These are phyloP conservation scores for Beauveria varroae DNA, from an alignment of 2,329 filamentous ascomycete genomes.

Conservation along the genomic window DNA sequence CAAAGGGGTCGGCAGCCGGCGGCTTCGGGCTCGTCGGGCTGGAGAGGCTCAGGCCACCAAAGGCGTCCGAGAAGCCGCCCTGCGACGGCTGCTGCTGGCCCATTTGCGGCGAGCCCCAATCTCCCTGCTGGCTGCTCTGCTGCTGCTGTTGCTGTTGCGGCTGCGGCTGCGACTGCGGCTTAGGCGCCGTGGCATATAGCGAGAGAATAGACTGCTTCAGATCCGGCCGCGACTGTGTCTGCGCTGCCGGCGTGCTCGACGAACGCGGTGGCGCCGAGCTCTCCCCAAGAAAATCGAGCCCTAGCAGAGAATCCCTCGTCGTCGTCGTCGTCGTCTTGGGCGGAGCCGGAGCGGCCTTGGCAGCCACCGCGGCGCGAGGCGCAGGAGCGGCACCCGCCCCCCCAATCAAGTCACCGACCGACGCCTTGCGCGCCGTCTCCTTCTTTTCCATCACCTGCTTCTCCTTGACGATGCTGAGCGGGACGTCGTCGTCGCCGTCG, in stretches of 20 bases:
- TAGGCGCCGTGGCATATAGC: conserved; percentile 78
- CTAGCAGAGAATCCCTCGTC: conserved; percentile 82
- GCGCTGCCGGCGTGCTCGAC: conserved; percentile 66
- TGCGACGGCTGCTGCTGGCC: conserved; percentile 18
- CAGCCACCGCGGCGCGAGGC: conserved; percentile 57
- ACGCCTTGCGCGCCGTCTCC: conserved; percentile 49
- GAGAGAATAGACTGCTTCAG: conserved; percentile 96
- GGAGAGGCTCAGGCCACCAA: conserved; percentile 39
- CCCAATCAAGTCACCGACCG: conserved; percentile 70
- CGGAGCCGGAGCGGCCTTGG: conserved; percentile 47
- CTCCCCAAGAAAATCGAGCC: conserved; percentile 84
- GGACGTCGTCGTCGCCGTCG: conserved; percentile 78
- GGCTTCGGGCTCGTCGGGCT: conserved; percentile 35
- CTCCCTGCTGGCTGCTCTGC: conserved; percentile 49
- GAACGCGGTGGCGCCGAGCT: conserved; percentile 67
- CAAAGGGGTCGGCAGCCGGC: conserved; percentile 47
- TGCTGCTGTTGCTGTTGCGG: conserved; percentile 41
- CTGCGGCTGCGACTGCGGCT: conserved; percentile 60
- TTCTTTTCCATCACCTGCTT: conserved; percentile 57
- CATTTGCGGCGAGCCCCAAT: conserved; percentile 54
- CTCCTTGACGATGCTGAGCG: conserved; percentile 55
- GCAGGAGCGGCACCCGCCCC: conserved; percentile 53
- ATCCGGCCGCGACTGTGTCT: conserved; percentile 73
- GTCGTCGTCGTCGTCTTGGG: conserved; percentile 61
- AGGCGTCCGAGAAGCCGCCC: conserved; percentile 65